These are phyloP conservation scores for Zhuliangozyma parablackwelliae DNA, from an alignment of 1,139 yeast genomes.

Conservation along the genomic window DNA sequence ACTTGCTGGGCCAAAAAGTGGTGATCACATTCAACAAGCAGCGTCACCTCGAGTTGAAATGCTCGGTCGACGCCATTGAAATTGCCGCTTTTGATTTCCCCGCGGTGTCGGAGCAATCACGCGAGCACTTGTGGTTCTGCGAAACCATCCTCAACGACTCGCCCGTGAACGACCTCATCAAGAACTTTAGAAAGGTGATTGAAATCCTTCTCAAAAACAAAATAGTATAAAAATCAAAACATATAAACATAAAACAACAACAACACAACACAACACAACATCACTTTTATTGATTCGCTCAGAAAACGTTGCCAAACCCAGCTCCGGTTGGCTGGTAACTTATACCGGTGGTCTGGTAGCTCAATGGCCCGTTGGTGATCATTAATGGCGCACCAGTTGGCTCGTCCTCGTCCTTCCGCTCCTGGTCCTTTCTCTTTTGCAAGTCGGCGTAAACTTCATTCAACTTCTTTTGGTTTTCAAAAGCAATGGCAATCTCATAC, in stretches of 20 bases:
- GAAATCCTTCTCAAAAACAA: slow-evolving; percentile 10
- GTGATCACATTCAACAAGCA: slow-evolving; percentile 6
- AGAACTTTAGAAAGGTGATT: slow-evolving; percentile 15
- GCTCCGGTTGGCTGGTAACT: slow-evolving; percentile 26
- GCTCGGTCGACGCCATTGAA: slow-evolving; percentile 16
- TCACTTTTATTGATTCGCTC: slow-evolving; percentile 8
- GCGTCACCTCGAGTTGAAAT: slow-evolving; percentile 16
- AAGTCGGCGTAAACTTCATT: slow-evolving; percentile 66
- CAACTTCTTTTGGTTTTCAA: slow-evolving; percentile 70
- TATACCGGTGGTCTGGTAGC: slow-evolving; percentile 63
- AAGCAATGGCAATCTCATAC: slow-evolving; percentile 75
- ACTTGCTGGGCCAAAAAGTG: slow-evolving; percentile 23
- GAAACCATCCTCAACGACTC: slow-evolving; percentile 15
- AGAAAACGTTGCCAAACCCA: slow-evolving; percentile 52
- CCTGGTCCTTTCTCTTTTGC: slow-evolving; percentile 63
- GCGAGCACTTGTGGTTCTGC: slow-evolving; percentile 9
- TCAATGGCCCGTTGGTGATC: slow-evolving; percentile 61
- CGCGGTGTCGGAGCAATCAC: neutral
- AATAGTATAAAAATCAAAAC: slow-evolving; percentile 4
- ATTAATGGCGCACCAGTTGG: slow-evolving; percentile 53
- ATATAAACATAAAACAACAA: slow-evolving; percentile 3
- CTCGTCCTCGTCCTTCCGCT: slow-evolving; percentile 48
- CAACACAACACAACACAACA: neutral
- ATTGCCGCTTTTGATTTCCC: slow-evolving; percentile 8
- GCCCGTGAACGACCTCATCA: slow-evolving; percentile 14